Conservation (phyloP, 768 basidiomycete species). For the Gyrodon lividus region DNA sequence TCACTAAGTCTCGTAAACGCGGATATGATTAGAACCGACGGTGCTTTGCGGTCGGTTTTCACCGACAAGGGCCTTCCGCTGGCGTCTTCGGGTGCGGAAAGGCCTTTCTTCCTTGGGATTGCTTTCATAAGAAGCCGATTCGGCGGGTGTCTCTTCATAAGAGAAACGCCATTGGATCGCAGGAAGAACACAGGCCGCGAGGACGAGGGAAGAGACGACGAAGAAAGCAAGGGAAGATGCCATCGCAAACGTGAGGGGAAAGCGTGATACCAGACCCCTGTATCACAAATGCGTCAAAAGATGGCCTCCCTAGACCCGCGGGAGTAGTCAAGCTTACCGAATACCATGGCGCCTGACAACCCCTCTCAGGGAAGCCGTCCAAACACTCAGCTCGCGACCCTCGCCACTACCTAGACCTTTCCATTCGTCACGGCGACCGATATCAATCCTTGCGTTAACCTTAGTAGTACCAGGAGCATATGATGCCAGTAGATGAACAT, state of each 20-base stretch:
- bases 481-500: constrained; percentile 57
- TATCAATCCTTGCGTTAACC: constrained; percentile 59
- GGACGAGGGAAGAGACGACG: constrained; percentile 42
- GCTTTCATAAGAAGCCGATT: background rate
- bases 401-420: constrained; percentile 63
- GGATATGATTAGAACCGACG: constrained; percentile 17
- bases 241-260: constrained; percentile 58
- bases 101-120: constrained; percentile 22
- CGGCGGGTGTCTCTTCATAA: constrained; percentile 11
- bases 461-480: constrained; percentile 48
- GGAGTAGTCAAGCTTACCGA: constrained; percentile 46
- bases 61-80: constrained; percentile 20
- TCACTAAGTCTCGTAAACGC: constrained; percentile 8
- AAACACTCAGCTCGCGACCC: constrained; percentile 71
- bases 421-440: constrained; percentile 78
- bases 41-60: constrained; percentile 22
- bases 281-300: constrained; percentile 1
- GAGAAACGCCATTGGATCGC: constrained; percentile 31
- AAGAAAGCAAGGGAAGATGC: constrained; percentile 47
- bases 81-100: constrained; percentile 27
- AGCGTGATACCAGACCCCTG: constrained; percentile 70
- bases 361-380: constrained; percentile 61
- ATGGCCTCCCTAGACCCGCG: background rate
- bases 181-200: constrained; percentile 56
- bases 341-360: constrained; percentile 64